Percentiles rank a stretch among this genome's conserved stretches.
Evolutionary conservation across 129 eudicot genomes (phyloP).

Genomic region (Cynara cardunculus): DNA sequence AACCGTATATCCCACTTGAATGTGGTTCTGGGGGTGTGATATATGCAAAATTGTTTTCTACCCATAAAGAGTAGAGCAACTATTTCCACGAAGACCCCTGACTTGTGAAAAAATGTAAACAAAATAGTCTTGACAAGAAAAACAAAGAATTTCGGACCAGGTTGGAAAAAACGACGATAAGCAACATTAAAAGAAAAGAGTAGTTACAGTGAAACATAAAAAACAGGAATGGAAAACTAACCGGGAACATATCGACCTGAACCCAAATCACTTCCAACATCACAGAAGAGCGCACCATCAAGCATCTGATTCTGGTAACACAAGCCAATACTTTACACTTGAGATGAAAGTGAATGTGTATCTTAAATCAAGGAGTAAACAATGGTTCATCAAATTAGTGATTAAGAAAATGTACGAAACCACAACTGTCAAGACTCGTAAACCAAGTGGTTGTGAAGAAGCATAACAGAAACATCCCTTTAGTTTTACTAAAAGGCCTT

Average conservation of each 20-base stretch:
- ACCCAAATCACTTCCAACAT: conserved; percentile 88
- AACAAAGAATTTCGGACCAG: too few relatives aligned
- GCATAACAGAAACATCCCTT: too few relatives aligned
- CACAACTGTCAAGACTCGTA: not conserved
- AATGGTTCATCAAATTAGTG: not conserved
- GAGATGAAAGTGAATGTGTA: not conserved
- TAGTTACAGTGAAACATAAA: not conserved
- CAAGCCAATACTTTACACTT: not conserved
- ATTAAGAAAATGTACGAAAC: not conserved
- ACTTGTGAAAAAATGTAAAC: not conserved
- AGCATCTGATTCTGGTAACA: conserved; percentile 58
- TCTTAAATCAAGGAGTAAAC: not conserved
- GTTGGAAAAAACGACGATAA: too few relatives aligned
- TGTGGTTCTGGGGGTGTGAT: not conserved
- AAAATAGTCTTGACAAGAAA: too few relatives aligned
- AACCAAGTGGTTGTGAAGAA: not conserved
- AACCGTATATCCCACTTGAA: not conserved
- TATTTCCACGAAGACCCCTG: not conserved
- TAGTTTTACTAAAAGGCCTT: too few relatives aligned
- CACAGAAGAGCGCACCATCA: conserved; percentile 82
- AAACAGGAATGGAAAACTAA: conserved; percentile 30
- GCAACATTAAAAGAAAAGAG: not conserved
- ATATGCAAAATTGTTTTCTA: not conserved
- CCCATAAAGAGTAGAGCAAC: not conserved
- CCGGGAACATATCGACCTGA: conserved; percentile 96